Evolutionary conservation across 768 basidiomycete species (phyloP).

Genomic region (Hericium coralloides): DNA sequence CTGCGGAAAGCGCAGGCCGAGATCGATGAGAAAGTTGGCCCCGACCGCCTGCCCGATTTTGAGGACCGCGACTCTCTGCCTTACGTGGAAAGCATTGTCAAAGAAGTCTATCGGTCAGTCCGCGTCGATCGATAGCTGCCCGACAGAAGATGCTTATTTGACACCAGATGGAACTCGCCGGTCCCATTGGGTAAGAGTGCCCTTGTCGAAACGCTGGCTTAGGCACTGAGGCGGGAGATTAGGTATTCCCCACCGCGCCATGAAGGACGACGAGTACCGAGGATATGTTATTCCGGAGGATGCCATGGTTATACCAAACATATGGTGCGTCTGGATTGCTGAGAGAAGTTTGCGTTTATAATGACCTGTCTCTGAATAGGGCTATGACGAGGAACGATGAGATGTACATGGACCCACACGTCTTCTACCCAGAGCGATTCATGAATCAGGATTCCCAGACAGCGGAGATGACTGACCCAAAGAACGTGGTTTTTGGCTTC

Average conservation of each 20-base stretch:
- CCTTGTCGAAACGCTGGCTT: background rate
- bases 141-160: background rate
- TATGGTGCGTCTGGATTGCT: slow-evolving; percentile 9
- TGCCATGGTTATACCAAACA: slow-evolving; percentile 12
- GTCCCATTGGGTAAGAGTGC: slow-evolving; percentile 11
- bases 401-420: slow-evolving; percentile 5
- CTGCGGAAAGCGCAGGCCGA: slow-evolving; percentile 19
- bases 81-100: slow-evolving; percentile 16
- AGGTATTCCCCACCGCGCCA: slow-evolving; percentile 14
- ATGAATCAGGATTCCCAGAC: slow-evolving; percentile 2
- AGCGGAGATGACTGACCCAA: slow-evolving; percentile 6
- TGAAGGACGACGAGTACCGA: slow-evolving; percentile 12
- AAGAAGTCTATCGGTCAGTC: slow-evolving; percentile 15
- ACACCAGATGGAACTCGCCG: slow-evolving; percentile 10
- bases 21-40: slow-evolving; percentile 17
- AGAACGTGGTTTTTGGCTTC: slow-evolving; percentile 13
- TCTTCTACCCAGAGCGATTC: slow-evolving; percentile 13
- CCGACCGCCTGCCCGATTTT: slow-evolving; percentile 19
- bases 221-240: background rate
- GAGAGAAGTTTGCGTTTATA: background rate
- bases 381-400: slow-evolving; percentile 14
- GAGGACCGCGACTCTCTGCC: slow-evolving; percentile 16
- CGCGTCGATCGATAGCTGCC: background rate
- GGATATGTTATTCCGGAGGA: slow-evolving; percentile 14
- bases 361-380: background rate